These are phyloP conservation scores for Phytopythium montanum DNA, from an alignment of 352 stramenopile genomes.

Conservation along the genomic window DNA sequence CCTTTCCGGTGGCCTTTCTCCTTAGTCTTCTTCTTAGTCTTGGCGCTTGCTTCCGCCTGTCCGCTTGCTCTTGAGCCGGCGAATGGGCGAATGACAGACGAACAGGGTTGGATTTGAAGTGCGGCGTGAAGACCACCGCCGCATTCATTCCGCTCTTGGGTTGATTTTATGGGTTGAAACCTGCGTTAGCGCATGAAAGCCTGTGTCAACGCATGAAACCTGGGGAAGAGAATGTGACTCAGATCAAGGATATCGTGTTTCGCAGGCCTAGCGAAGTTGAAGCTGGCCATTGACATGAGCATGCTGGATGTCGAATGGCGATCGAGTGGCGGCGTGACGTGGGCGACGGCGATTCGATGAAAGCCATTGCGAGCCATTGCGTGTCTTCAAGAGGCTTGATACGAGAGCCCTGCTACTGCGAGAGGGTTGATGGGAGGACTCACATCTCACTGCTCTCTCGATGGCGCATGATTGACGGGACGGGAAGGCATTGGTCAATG, in stretches of 20 bases:
- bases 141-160: background rate
- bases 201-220: background rate
- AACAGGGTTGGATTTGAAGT: background rate
- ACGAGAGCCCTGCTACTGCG: background rate
- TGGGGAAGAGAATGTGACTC: background rate
- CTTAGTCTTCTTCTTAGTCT: no score
- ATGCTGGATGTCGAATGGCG: background rate
- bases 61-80: no score
- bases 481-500: no score
- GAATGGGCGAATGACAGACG: no score
- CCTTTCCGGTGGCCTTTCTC: no score
- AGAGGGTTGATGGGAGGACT: no score
- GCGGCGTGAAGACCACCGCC: background rate
- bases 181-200: background rate
- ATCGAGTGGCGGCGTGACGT: background rate
- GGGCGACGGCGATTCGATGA: background rate
- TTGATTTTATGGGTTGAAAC: background rate
- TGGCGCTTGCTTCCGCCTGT: no score
- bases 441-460: background rate
- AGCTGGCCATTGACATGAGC: background rate
- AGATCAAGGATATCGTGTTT: background rate
- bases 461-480: no score
- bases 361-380: background rate
- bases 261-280: background rate
- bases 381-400: background rate